phyloP scores from a whole-genome alignment of 2,329 filamentous ascomycete genomes.

The Fusarium sp. region DNA sequence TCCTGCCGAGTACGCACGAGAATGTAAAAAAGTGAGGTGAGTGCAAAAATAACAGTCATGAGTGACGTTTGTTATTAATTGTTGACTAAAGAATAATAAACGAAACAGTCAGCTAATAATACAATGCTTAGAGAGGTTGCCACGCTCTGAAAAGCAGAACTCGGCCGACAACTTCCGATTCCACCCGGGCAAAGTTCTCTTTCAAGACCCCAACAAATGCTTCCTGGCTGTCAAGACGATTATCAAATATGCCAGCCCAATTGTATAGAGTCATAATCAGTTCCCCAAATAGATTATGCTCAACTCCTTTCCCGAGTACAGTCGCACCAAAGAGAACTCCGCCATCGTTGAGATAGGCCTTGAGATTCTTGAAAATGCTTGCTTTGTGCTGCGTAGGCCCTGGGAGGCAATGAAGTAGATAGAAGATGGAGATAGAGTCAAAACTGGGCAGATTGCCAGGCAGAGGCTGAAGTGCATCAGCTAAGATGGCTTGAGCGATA shows the following conservation, averaged over 20 bases:
- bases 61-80: too few species aligned
- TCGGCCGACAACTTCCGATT: neutral
- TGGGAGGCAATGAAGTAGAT: slow-evolving; percentile 49
- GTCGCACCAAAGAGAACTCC: neutral
- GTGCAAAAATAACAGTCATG: too few species aligned
- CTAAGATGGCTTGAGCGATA: neutral
- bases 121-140: neutral
- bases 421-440: slow-evolving; percentile 54
- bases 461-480: neutral
- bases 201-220: neutral
- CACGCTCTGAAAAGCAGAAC: neutral
- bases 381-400: slow-evolving; percentile 39
- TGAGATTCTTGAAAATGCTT: neutral
- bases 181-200: neutral
- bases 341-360: neutral
- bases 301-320: neutral
- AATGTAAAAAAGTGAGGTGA: too few species aligned
- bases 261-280: neutral
- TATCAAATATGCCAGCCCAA: neutral
- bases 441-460: slow-evolving; percentile 42
- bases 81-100: neutral
- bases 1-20: too few species aligned
- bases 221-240: neutral
- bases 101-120: neutral
- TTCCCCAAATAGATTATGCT: neutral